Evolutionary conservation across 768 basidiomycete species (phyloP).

Genomic region (Termitomyces sp.): DNA sequence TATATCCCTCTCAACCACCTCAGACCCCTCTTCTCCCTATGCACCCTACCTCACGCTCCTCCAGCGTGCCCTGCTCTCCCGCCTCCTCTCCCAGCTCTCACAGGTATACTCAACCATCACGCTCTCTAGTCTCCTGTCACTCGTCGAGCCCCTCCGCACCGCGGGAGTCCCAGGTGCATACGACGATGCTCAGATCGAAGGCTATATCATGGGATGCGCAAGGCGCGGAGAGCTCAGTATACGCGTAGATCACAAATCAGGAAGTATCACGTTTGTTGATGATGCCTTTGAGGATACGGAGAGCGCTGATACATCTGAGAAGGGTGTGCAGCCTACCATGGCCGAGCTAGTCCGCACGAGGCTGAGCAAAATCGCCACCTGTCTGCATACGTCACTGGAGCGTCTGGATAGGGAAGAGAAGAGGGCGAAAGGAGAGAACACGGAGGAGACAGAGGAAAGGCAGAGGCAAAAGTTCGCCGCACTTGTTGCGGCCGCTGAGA

Average conservation of each 20-base stretch:
- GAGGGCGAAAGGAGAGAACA: constrained; percentile 19
- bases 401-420: constrained; percentile 47
- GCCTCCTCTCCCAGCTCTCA: constrained; percentile 85
- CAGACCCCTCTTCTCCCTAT: constrained; percentile 46
- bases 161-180: constrained; percentile 47
- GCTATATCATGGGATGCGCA: constrained; percentile 91
- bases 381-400: constrained; percentile 67
- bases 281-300: constrained; percentile 51
- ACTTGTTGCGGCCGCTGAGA: constrained; percentile 60
- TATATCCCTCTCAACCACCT: constrained; percentile 38
- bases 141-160: constrained; percentile 71
- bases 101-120: constrained; percentile 90
- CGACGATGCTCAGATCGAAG: constrained; percentile 78
- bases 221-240: constrained; percentile 82
- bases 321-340: constrained; percentile 63
- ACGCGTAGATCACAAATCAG: constrained; percentile 83
- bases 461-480: constrained; percentile 52
- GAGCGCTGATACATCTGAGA: constrained; percentile 29
- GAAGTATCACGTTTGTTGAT: constrained; percentile 81
- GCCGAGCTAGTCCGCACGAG: constrained; percentile 73
- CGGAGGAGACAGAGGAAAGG: constrained; percentile 41
- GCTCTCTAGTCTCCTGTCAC: constrained; percentile 67
- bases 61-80: constrained; percentile 86
- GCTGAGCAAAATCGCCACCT: constrained; percentile 68
- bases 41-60: constrained; percentile 85